Evolutionary conservation across 2,329 filamentous ascomycete species (phyloP).

Genomic region (Huntiella savannae): DNA sequence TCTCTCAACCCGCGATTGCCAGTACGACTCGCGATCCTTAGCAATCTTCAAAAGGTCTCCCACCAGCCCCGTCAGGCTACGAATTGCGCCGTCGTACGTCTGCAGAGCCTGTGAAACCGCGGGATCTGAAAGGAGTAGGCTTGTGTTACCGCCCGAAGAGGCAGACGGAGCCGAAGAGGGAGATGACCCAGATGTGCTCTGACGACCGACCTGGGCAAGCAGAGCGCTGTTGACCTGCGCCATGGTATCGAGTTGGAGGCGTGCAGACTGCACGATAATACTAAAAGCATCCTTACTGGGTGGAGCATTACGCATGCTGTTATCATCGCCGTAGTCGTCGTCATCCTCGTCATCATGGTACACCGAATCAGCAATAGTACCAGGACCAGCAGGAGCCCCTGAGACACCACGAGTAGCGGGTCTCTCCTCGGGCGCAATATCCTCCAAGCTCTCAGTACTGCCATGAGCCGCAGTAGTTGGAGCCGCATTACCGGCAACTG

Average conservation of each 20-base stretch:
- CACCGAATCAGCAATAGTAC: constrained; percentile 15
- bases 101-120: constrained; percentile 57
- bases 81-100: constrained; percentile 79
- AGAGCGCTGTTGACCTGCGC: constrained; percentile 71
- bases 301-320: constrained; percentile 57
- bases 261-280: constrained; percentile 90
- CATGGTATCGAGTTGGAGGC: constrained; percentile 78
- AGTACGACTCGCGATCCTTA: constrained; percentile 83
- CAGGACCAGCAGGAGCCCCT: too few relatives aligned
- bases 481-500: constrained; percentile 20
- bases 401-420: constrained; percentile 19
- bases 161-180: constrained; percentile 14
- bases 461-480: constrained; percentile 23
- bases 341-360: constrained; percentile 46
- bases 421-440: constrained; percentile 31
- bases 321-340: constrained; percentile 53
- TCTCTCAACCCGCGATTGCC: constrained; percentile 85
- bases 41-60: constrained; percentile 82
- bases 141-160: constrained; percentile 28
- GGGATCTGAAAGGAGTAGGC: constrained; percentile 44
- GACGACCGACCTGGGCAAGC: constrained; percentile 37
- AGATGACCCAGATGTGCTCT: neutral
- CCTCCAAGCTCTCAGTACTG: constrained; percentile 26
- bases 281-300: constrained; percentile 84
- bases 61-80: constrained; percentile 67